Conservation (phyloP, 306 rosid species). For the Rubus idaeus region DNA sequence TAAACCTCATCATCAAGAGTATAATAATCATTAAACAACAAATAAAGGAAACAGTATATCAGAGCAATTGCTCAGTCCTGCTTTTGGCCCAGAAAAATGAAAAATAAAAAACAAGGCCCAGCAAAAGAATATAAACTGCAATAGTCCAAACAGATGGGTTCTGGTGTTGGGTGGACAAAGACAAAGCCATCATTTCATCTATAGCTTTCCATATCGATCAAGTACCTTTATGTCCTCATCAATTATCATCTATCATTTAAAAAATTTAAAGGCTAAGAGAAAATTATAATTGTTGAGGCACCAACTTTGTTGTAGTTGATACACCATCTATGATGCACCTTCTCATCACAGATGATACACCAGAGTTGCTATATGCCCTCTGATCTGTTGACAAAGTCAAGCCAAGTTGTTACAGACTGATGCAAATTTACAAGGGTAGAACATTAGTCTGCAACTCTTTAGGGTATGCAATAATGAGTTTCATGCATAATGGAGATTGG, state of each 20-base stretch:
- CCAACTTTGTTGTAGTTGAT: constrained; percentile 62
- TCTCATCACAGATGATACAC: constrained; percentile 7
- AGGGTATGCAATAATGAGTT: not conserved
- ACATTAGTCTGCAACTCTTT: not conserved
- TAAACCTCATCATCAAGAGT: constrained; percentile 15
- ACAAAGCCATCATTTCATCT: constrained; percentile 54
- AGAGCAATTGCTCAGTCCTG: not conserved
- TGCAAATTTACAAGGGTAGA: no score
- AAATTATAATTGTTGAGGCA: constrained; percentile 39
- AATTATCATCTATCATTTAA: constrained; percentile 51
- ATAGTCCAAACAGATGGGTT: constrained; percentile 45
- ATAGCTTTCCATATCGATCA: constrained; percentile 46
- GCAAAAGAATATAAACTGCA: constrained; percentile 34
- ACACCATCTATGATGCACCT: constrained; percentile 18
- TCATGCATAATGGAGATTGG: not conserved
- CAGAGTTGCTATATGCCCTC: not conserved
- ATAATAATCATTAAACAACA: not conserved
- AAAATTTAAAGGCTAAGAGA: constrained; percentile 10
- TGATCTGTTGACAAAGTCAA: constrained; percentile 7
- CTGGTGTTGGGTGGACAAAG: constrained; percentile 42
- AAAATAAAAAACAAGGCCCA: constrained; percentile 8
- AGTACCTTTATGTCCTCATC: constrained; percentile 81
- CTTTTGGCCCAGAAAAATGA: constrained; percentile 5
- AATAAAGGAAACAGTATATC: constrained; percentile 6
- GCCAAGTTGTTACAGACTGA: no score